Evolutionary conservation across 1,284 basidiomycete genomes (phyloP).

Genomic region (Puccinia novopanici): DNA sequence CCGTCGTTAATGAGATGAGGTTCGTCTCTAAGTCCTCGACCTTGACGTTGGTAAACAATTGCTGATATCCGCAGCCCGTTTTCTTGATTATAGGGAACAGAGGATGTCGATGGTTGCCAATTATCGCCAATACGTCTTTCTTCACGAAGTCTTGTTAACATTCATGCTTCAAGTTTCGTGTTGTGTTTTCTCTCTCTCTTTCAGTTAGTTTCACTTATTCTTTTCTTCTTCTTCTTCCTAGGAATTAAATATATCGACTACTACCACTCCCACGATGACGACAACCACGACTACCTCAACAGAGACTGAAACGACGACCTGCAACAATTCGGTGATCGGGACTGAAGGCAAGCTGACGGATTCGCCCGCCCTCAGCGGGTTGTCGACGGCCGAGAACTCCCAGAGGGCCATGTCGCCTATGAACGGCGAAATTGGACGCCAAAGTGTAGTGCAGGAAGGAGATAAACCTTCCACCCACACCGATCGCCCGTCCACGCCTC

Average conservation of each 20-base stretch:
- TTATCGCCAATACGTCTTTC: slow-evolving; percentile 56
- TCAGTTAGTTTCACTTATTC: neutral
- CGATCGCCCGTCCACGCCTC: too few species aligned
- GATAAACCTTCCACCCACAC: too few species aligned
- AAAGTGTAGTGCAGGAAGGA: too few species aligned
- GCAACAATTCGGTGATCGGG: neutral
- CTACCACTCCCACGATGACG: neutral
- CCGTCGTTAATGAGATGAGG: too few species aligned
- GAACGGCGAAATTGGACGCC: too few species aligned
- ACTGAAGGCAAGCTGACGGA: neutral
- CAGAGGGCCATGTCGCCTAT: too few species aligned
- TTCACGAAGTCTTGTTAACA: slow-evolving; percentile 54
- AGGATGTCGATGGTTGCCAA: slow-evolving; percentile 59
- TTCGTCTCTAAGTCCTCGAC: too few species aligned
- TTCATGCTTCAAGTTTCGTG: slow-evolving; percentile 24
- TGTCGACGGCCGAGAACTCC: neutral
- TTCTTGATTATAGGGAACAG: slow-evolving; percentile 54
- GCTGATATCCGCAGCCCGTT: too few species aligned
- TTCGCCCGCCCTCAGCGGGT: neutral
- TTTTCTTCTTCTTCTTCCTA: neutral
- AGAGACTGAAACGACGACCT: neutral
- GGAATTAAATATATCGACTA: neutral
- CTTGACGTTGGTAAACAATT: too few species aligned
- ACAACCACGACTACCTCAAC: neutral
- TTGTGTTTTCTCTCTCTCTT: neutral